Evolutionary conservation across 1,284 basidiomycete species (phyloP), one percentile per base, ranked within the genome.

Genomic region (Uromyces viciae-fabae): DNA sequence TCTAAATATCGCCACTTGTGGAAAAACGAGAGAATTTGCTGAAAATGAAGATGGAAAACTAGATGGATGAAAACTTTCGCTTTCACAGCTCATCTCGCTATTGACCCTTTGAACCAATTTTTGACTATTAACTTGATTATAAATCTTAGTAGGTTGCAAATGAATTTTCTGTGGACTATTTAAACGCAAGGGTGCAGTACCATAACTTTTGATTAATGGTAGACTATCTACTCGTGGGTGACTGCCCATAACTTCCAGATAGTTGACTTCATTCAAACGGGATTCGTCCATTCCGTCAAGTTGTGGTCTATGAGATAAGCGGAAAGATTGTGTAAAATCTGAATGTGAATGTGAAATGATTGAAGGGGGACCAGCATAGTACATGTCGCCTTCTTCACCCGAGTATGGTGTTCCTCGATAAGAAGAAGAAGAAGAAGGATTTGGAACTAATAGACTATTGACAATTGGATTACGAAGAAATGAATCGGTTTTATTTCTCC

Each of bases 401-500:
- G 15, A 58, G 38, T 75, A 75, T 46, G 73, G 73, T 62, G 73
- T 75, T 28, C 73, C 73, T 64, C 73, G 73, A 62, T 43, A 75
- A 28, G 73, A 75, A 19, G 73, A 8, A 1, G 73, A 42, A 1
- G 73, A 42, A 28, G 56, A 75, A 11, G 60, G 73, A 46, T 62
- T 75, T 11, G 73, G 58, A 22, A 75, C 73, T 46, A 75, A 42
- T 43, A 75, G 73, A 49, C 36, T 62, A 17, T 56, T 62, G 40
- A 75, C 4, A 25, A 75, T 75, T 36, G 73, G 73, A 42, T 75
- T 75, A 19, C 40, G 36, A 31, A 62, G 42, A 62, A 75, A 75
- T 31, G 73, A 62, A 3, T 75, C 56, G 31, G 42, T 75, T 64
- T 64, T 54, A 9, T 38, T 43, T 58, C 5, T 75, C 28, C 28